Conservation (phyloP, 306 rosid species). For the Vicia faba region DNA sequence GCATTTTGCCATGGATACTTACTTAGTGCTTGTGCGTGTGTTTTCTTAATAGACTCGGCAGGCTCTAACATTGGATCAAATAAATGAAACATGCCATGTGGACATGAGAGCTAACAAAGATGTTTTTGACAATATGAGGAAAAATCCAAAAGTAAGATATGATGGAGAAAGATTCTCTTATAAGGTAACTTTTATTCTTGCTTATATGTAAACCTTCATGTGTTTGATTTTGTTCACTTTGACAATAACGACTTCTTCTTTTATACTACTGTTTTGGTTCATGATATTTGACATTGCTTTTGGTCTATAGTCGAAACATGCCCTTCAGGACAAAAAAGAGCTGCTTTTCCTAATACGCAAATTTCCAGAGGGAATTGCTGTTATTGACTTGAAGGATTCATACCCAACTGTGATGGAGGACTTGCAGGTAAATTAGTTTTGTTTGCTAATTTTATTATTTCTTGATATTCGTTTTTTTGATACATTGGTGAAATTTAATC, state of each 20-base stretch:
- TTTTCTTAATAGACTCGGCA: conserved; percentile 69
- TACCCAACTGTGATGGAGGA: conserved; percentile 64
- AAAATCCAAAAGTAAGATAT: conserved; percentile 82
- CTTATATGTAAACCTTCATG: neutral
- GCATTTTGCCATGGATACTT: conserved; percentile 16
- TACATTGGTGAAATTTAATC: conserved; percentile 11
- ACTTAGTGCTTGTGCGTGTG: conserved; percentile 11
- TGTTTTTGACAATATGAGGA: conserved; percentile 87
- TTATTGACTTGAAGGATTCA: conserved; percentile 51
- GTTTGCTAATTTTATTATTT: conserved; percentile 4
- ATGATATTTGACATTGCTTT: conserved; percentile 43
- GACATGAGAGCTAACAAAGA: conserved; percentile 80
- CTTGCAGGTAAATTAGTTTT: conserved; percentile 66
- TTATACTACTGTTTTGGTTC: conserved; percentile 32
- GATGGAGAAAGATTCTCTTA: conserved; percentile 88
- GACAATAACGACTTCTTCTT: neutral
- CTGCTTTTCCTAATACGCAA: conserved; percentile 71
- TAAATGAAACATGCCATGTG: conserved; percentile 81
- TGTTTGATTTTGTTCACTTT: conserved; percentile 7
- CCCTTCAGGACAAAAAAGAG: conserved; percentile 69
- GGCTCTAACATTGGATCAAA: conserved; percentile 78
- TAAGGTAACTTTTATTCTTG: conserved; percentile 57
- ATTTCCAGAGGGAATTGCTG: conserved; percentile 94
- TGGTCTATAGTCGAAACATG: conserved; percentile 78
- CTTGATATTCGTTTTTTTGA: conserved; percentile 2